phyloP scores from a whole-genome alignment of 176 grass and related monocot genomes.

The Cenchrus purpureus region DNA sequence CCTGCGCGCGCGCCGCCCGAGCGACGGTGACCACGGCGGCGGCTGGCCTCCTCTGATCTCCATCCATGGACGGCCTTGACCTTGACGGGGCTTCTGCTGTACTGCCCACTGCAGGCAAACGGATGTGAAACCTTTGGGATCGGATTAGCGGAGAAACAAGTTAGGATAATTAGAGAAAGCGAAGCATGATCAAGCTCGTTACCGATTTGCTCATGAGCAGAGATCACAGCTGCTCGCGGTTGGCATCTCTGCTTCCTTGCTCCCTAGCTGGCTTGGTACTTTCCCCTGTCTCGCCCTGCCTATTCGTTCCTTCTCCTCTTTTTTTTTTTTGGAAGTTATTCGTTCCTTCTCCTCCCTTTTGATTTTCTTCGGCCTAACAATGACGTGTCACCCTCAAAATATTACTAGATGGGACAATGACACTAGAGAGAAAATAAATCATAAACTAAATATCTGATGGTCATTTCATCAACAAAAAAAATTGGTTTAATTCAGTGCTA shows the following conservation, averaged over 20 bases:
- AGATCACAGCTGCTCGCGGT: conserved; percentile 20
- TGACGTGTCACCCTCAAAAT: conserved; percentile 47
- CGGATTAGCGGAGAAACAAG: neutral
- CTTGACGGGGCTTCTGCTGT: neutral
- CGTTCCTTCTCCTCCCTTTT: neutral
- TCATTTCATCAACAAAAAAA: neutral
- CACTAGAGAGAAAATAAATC: neutral
- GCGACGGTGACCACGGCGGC: conserved; percentile 10
- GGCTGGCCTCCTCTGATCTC: conserved; percentile 37
- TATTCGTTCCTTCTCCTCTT: neutral
- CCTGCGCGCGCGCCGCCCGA: neutral
- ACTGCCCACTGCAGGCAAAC: neutral
- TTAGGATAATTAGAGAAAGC: too few species aligned
- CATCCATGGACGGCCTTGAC: conserved; percentile 45
- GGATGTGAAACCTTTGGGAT: conserved; percentile 27
- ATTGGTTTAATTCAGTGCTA: neutral
- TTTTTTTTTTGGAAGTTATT: neutral
- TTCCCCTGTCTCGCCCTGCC: conserved; percentile 25
- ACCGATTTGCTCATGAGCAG: conserved; percentile 45
- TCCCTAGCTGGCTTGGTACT: conserved; percentile 27
- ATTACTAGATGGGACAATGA: neutral
- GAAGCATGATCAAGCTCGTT: conserved; percentile 28
- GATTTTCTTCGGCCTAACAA: conserved; percentile 32
- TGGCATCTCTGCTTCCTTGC: conserved; percentile 32
- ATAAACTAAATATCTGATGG: neutral